These are phyloP conservation scores for Cordyceps farinosa DNA, from an alignment of 2,329 filamentous ascomycete species.

Conservation along the genomic window DNA sequence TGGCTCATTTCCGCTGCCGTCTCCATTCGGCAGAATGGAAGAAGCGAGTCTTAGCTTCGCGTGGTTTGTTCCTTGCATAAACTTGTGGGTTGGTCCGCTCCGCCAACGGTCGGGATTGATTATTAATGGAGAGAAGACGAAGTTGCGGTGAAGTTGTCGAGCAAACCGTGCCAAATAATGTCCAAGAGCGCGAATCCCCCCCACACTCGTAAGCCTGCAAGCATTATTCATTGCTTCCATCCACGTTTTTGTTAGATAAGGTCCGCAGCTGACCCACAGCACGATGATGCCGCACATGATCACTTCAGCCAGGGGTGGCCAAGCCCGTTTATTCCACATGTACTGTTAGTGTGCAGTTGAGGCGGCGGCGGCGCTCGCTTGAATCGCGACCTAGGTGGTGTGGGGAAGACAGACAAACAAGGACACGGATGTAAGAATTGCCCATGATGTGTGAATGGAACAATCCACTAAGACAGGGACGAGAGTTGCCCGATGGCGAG, in stretches of 20 bases:
- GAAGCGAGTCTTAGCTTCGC: neutral
- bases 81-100: neutral
- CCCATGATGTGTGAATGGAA: neutral
- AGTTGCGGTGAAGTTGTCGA: conserved; percentile 13
- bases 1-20: neutral
- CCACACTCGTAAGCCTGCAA: neutral
- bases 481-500: neutral
- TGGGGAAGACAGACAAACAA: neutral
- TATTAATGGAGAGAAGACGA: neutral
- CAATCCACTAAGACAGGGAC: no score
- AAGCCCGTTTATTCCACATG: conserved; percentile 1
- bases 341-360: conserved; percentile 3
- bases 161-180: neutral
- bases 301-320: conserved; percentile 7
- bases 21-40: neutral
- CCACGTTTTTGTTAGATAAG: conserved; percentile 3
- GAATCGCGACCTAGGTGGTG: conserved; percentile 14
- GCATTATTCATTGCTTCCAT: conserved; percentile 6
- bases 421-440: neutral
- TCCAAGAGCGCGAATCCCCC: neutral
- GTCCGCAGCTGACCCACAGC: conserved; percentile 4
- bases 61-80: neutral
- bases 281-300: conserved; percentile 16
- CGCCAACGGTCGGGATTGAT: neutral
- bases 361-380: conserved; percentile 14